phyloP scores from a whole-genome alignment of 2,329 filamentous ascomycete genomes.

The Colletotrichum musicola region DNA sequence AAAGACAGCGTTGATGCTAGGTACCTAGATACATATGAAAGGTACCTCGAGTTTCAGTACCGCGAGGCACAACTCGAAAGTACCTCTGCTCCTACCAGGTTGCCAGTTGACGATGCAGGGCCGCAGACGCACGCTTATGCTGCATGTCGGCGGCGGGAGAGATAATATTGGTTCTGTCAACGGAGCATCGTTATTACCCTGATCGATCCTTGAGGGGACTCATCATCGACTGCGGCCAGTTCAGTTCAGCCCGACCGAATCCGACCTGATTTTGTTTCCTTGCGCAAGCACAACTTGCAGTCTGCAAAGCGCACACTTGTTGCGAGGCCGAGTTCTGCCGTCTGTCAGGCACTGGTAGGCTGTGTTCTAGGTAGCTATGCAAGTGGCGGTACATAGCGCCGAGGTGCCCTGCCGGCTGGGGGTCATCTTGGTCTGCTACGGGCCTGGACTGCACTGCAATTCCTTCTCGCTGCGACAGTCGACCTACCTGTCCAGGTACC shows the following conservation, averaged over 20 bases:
- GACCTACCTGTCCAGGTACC: background rate
- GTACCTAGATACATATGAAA: background rate
- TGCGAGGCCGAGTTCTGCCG: background rate
- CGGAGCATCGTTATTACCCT: no score
- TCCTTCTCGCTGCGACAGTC: background rate
- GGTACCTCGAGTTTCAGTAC: background rate
- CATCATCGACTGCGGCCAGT: no score
- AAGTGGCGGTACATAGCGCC: no score
- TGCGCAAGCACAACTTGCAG: background rate
- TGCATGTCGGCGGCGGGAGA: constrained; percentile 32
- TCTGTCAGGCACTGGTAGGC: background rate
- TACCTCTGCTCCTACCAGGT: background rate
- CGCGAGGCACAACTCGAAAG: background rate
- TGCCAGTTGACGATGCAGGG: background rate
- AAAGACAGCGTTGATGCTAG: constrained; percentile 10
- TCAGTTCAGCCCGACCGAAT: no score
- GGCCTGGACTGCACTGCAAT: background rate
- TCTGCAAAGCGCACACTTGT: background rate
- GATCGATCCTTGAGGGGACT: no score
- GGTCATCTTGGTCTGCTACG: no score
- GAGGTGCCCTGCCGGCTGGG: no score
- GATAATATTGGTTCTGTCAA: constrained; percentile 1
- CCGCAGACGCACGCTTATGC: constrained; percentile 14
- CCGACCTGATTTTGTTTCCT: no score
- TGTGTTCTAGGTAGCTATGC: no score